phyloP scores from a whole-genome alignment of 2,329 filamentous ascomycete species.

The Pleochaeta shiraiana region DNA sequence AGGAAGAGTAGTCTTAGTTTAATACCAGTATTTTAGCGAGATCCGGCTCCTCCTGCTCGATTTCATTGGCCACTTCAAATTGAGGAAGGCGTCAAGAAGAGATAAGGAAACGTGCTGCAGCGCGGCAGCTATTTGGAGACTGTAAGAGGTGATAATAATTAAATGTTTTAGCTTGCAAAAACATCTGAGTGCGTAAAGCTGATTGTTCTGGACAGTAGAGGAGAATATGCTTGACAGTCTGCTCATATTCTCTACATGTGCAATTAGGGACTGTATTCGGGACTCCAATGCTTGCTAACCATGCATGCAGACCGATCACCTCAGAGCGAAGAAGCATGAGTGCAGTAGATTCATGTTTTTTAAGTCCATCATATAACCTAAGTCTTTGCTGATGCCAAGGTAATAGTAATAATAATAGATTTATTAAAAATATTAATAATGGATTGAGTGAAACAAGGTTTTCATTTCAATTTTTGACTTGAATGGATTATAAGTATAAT shows the following conservation, averaged over 20 bases:
- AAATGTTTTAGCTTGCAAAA: background rate
- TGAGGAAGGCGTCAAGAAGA: background rate
- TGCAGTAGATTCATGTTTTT: background rate
- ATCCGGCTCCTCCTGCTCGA: background rate
- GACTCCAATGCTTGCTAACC: background rate
- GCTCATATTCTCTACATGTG: background rate
- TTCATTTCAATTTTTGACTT: too few species aligned
- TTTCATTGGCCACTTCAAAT: background rate
- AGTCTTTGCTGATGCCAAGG: background rate
- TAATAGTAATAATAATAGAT: too few species aligned
- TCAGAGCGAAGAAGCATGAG: background rate
- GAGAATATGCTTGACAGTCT: background rate
- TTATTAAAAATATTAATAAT: too few species aligned
- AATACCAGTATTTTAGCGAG: background rate
- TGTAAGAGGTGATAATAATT: background rate
- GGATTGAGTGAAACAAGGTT: too few species aligned
- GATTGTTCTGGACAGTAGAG: background rate
- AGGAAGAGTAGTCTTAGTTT: background rate
- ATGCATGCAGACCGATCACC: background rate
- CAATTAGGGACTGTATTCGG: background rate
- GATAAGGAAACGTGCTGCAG: background rate
- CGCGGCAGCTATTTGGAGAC: background rate
- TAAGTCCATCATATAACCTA: background rate
- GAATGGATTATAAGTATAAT: too few species aligned
- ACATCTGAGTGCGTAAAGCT: background rate